These are phyloP conservation scores for Reutealis trisperma DNA, from an alignment of 345 rosid genomes.

Conservation along the genomic window DNA sequence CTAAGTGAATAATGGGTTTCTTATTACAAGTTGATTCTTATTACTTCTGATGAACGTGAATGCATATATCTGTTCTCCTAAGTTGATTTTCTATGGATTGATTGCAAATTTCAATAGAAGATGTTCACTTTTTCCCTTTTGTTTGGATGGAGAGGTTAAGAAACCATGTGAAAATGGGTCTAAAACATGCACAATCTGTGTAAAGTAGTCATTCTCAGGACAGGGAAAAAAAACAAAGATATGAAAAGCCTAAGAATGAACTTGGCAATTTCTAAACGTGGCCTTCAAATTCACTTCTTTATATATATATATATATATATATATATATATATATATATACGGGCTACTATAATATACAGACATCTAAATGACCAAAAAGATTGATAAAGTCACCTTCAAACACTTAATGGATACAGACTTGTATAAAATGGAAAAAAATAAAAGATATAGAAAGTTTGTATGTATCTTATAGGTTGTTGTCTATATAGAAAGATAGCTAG, in stretches of 20 bases:
- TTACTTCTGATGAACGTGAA: background rate
- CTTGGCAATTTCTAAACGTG: background rate
- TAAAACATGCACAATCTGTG: conserved; percentile 58
- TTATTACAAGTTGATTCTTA: background rate
- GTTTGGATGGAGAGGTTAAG: conserved; percentile 49
- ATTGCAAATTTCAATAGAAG: background rate
- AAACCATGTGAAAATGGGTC: conserved; percentile 63
- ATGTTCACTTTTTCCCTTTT: conserved; percentile 40
- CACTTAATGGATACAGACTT: background rate
- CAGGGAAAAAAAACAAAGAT: background rate
- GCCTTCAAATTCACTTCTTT: no score
- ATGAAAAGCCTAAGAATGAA: no score
- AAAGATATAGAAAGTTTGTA: no score
- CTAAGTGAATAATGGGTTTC: no score
- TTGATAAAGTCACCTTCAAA: background rate
- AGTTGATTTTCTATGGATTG: background rate
- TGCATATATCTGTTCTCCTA: background rate
- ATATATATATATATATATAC: no score
- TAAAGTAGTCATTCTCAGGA: conserved; percentile 49
- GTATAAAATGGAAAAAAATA: no score
- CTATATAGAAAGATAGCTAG: no score
- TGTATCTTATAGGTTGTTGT: no score
- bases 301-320: no score
- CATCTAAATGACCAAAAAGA: no score
- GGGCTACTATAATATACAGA: no score